A percentile compares a stretch with the other conserved stretches of the same genome.
Evolutionary conservation across 2,329 filamentous ascomycete genomes (phyloP).

Genomic region (Ceratocystis cubensis): DNA sequence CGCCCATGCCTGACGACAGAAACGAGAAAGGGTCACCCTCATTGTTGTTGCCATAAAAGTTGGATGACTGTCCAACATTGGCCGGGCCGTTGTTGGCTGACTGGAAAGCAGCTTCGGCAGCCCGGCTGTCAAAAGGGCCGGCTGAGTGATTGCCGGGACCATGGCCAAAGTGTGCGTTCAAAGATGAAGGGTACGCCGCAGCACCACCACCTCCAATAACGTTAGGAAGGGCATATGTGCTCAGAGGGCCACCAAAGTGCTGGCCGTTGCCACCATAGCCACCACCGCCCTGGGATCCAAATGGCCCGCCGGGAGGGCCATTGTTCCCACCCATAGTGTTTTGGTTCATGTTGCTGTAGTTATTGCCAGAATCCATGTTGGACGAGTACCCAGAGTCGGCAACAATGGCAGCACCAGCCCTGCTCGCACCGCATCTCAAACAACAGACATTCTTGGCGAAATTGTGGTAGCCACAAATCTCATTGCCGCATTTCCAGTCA

Average conservation of each 20-base stretch:
- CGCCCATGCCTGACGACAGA: slow-evolving; percentile 59
- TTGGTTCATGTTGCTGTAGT: slow-evolving; percentile 25
- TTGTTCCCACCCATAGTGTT: slow-evolving; percentile 39
- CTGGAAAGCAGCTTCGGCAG: slow-evolving; percentile 88
- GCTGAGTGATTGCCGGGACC: slow-evolving; percentile 68
- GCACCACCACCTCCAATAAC: slow-evolving; percentile 62
- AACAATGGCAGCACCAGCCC: slow-evolving; percentile 84
- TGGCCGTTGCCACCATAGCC: slow-evolving; percentile 53
- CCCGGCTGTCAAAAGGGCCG: slow-evolving; percentile 82
- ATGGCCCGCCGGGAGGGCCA: slow-evolving; percentile 27
- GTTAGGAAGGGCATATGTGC: slow-evolving; percentile 79
- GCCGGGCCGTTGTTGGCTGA: slow-evolving; percentile 71
- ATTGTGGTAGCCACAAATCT: slow-evolving; percentile 96
- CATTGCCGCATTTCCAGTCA: slow-evolving; percentile 97
- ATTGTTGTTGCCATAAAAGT: slow-evolving; percentile 36
- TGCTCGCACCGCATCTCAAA: slow-evolving; percentile 86
- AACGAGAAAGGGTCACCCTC: slow-evolving; percentile 72
- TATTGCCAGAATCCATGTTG: slow-evolving; percentile 73
- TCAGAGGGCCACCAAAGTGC: slow-evolving; percentile 66
- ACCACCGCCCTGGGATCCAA: slow-evolving; percentile 12
- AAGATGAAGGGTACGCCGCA: slow-evolving; percentile 60
- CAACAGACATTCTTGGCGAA: slow-evolving; percentile 99
- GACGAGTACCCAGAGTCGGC: slow-evolving; percentile 87
- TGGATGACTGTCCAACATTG: slow-evolving; percentile 61
- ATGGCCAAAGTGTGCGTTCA: slow-evolving; percentile 64